Percentiles rank a stretch among this genome's conserved stretches.
These are phyloP conservation scores for Capsicum pubescens DNA, from an alignment of 257 asterid species.

Conservation along the genomic window DNA sequence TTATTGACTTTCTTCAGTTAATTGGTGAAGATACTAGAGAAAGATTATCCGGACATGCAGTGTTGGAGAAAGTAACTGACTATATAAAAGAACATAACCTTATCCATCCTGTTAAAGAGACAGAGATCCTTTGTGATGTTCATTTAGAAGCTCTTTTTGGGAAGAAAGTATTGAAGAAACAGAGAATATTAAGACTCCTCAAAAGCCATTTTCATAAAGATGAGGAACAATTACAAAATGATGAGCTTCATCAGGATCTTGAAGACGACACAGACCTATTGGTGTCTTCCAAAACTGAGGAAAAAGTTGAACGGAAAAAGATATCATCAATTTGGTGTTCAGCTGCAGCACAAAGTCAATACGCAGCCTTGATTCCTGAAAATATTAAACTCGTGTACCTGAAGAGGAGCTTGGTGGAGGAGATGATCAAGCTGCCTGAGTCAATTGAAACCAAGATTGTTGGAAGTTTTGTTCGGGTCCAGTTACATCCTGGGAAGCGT, in stretches of 20 bases:
- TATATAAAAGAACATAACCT: constrained; percentile 60
- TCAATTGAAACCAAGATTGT: constrained; percentile 64
- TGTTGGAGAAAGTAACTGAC: constrained; percentile 47
- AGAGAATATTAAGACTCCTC: constrained; percentile 56
- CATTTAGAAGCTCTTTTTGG: constrained; percentile 54
- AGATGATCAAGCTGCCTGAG: constrained; percentile 61
- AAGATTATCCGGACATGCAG: constrained; percentile 56
- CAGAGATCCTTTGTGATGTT: constrained; percentile 57
- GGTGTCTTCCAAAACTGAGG: constrained; percentile 41
- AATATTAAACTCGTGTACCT: constrained; percentile 78
- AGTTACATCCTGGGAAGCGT: constrained; percentile 51
- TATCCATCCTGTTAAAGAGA: constrained; percentile 51
- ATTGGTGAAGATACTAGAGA: constrained; percentile 57
- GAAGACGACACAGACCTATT: constrained; percentile 35
- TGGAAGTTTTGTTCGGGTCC: constrained; percentile 73
- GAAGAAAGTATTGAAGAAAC: constrained; percentile 41
- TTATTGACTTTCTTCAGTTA: constrained; percentile 60
- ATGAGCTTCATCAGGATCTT: constrained; percentile 42
- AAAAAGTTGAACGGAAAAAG: constrained; percentile 23
- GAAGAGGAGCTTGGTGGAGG: constrained; percentile 64
- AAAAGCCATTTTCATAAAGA: constrained; percentile 67
- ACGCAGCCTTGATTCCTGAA: constrained; percentile 63
- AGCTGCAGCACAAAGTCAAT: constrained; percentile 43
- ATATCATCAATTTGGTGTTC: neutral
- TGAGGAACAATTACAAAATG: constrained; percentile 56